Conservation (phyloP, 2,329 filamentous ascomycete genomes). For the Colletotrichum brevisporum region DNA sequence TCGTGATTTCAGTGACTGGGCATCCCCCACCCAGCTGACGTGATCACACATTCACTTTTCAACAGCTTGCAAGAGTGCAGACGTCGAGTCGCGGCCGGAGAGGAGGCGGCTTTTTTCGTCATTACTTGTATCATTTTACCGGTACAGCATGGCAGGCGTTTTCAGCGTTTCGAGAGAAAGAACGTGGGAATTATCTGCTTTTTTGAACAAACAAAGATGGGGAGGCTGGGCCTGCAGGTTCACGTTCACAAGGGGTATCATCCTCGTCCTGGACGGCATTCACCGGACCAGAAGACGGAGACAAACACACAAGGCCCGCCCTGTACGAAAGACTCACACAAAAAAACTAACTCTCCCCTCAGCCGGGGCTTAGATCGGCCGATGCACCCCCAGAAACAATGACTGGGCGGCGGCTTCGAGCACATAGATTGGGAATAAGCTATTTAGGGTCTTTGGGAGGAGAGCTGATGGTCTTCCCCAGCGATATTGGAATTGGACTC, state of each 20-base stretch:
- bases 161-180: constrained; percentile 28
- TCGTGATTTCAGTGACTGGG: constrained; percentile 21
- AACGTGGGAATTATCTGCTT: constrained; percentile 25
- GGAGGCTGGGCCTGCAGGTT: constrained; percentile 7
- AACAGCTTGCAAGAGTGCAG: constrained; percentile 23
- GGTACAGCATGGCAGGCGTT: constrained; percentile 41
- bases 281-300: background rate
- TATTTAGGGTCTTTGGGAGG: constrained; percentile 5
- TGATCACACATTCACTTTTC: constrained; percentile 10
- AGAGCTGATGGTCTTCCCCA: background rate
- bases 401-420: constrained; percentile 6
- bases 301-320: background rate
- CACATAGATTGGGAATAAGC: constrained; percentile 27
- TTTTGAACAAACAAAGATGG: constrained; percentile 10
- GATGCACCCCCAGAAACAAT: constrained; percentile 1
- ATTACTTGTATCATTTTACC: constrained; percentile 35
- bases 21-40: no score
- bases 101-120: constrained; percentile 14
- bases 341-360: constrained; percentile 31
- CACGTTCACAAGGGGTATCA: background rate
- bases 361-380: constrained; percentile 15
- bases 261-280: background rate
- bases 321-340: background rate
- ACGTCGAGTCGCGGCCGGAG: constrained; percentile 19
- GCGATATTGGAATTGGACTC: background rate